Evolutionary conservation across 768 basidiomycete species (phyloP), one percentile per base, ranked within the genome.

Genomic region (Hypholoma fasciculare): DNA sequence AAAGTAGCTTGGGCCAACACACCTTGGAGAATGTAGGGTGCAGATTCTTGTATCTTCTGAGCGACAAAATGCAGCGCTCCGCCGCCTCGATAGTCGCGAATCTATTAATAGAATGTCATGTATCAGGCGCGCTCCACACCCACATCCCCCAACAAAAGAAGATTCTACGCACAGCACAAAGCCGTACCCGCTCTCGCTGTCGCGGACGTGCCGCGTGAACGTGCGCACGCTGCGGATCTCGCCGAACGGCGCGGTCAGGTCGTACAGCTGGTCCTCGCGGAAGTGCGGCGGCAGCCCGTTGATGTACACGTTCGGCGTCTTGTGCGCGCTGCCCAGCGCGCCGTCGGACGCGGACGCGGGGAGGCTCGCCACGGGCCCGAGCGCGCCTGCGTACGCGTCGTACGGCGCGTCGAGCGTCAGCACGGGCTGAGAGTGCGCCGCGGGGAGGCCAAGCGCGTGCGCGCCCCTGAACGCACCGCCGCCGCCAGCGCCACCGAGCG

Each of bases 1-100:
- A 6, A 34, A 6, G 30, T 9, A 2, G 30, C 30, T 34, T 6
- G 30, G 9, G 6, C 30, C 30, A 39, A 39, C 54, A n/a, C n/a
- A 88, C 92, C 82, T 94, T 93, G 54, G 92, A 92, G 67, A 92
- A 92, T 2, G 91, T 91, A 0, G 92, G 92, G 67, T 94, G 92
- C 42, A 94, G 73, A 68, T 93, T 90, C 44, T 89, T 79, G 62
- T 87, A 88, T 62, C 82, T 82, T 59, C 89, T 77, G 49, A 94
- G 76, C 1, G 84, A 76, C 13, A 84, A 76, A 52, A 94, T 92
- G 61, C 92, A 94, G 60, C 78, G 81, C 64, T 88, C 87, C 0
- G 92, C 92, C 26, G 84, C 80, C 2, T 87, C 86, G 7, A 90
- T 67, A 0, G 76, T 77, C 49, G 81, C 82, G 67, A 91, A 94